phyloP scores from a whole-genome alignment of 2,329 filamentous ascomycete genomes.

The Ophiosphaerella korrae region DNA sequence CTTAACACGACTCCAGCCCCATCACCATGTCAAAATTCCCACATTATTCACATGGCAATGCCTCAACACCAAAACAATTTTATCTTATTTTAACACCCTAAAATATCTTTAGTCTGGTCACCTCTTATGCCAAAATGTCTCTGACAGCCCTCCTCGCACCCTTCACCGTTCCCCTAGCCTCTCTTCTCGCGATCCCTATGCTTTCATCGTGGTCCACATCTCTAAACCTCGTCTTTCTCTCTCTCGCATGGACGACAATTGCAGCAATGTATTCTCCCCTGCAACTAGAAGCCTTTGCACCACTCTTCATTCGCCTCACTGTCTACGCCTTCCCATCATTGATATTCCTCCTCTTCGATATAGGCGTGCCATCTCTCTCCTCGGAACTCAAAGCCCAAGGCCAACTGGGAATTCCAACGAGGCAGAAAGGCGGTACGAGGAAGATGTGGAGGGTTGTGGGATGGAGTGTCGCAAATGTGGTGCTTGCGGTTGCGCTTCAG shows the following conservation, averaged over 20 bases:
- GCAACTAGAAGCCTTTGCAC: constrained; percentile 74
- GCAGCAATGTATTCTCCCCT: constrained; percentile 77
- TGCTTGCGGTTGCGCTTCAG: constrained; percentile 61
- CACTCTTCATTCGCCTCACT: constrained; percentile 67
- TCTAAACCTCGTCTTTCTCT: constrained; percentile 86
- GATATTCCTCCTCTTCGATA: constrained; percentile 74
- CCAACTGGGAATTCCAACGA: constrained; percentile 53
- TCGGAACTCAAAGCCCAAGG: constrained; percentile 72
- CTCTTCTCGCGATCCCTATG: constrained; percentile 74
- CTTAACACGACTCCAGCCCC: no score
- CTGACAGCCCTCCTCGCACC: constrained; percentile 36
- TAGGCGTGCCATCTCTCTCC: constrained; percentile 69
- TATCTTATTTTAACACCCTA: no score
- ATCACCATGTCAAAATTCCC: no score
- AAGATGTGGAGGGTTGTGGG: constrained; percentile 56
- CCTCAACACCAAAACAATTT: no score
- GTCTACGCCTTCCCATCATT: constrained; percentile 77
- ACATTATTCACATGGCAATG: no score
- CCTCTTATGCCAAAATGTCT: constrained; percentile 22
- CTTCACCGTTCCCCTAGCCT: constrained; percentile 50
- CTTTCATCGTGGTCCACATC: constrained; percentile 78
- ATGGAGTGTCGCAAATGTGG: constrained; percentile 62
- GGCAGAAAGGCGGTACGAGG: constrained; percentile 47
- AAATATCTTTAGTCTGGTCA: no score
- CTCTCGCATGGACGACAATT: constrained; percentile 86